Base-by-base conservation (phyloP, 2,329 filamentous ascomycete genomes). In the Hymenoscyphus salicellus region DNA sequence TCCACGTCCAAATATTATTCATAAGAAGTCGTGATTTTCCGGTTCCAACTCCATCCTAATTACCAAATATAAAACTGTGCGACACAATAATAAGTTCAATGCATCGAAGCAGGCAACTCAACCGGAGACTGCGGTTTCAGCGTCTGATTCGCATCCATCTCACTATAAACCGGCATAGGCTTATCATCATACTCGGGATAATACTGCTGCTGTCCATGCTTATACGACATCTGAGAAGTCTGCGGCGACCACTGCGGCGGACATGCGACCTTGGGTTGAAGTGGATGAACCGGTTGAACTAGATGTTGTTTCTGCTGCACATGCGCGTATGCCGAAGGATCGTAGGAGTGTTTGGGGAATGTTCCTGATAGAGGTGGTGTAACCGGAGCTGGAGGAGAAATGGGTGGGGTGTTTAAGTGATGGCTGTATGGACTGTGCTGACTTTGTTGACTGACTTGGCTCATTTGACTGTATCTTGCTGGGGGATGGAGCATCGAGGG, bases 171-270 rank as follows among this genome's bases (percentile, higher is more conserved):
- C n/a, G 26, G 55, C 16, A n/a, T 55, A 7, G 64, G 60, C 30
- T 65, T 65, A 57, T 65, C 60, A n/a, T 63, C 63, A 20, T 65
- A 65, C 60, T 58, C 33, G 11, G 57, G 46, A 36, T 59, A 55
- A 23, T 26, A 43, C 23, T 43, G 49, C 46, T 20, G 30, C 20
- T 52, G 32, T 32, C 56, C 46, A 26, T 62, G 43, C n/a, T 60
- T 60, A 46, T 38, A 52, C 28, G 61, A 46, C 16, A 65, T 33
- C 17, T 60, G 64, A 30, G 64, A 65, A 36, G 32, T 55, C 14
- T 65, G 64, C 26, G 62, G 55, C n/a, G 43, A 56, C 64, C 64
- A 65, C 20, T 46, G 55, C 33, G 63, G 63, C 11, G 63, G 63
- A 41, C 64, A 62, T 6, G 38, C 26, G 3, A 60, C 49, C 8